Conservation (phyloP, 2,329 filamentous ascomycete species). For the Hypoxylon sp. region DNA sequence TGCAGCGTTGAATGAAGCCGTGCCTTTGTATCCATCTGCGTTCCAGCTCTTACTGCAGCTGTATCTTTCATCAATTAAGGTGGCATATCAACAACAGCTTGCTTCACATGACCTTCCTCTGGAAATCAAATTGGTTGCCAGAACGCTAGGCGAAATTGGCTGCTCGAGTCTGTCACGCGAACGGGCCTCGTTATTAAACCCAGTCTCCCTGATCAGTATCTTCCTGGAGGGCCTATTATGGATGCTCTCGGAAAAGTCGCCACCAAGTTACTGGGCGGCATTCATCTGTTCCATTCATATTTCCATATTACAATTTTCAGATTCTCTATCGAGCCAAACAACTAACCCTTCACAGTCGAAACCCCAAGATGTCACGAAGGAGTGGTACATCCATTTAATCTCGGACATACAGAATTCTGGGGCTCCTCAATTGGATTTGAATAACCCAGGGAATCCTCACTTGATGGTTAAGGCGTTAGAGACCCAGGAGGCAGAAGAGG, state of each 20-base stretch:
- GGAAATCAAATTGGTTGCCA: constrained; percentile 58
- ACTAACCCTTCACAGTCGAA: constrained; percentile 4
- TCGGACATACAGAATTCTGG: constrained; percentile 32
- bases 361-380: constrained; percentile 40
- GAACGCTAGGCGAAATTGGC: constrained; percentile 65
- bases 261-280: constrained; percentile 47
- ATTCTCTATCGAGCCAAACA: constrained; percentile 19
- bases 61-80: constrained; percentile 49
- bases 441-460: constrained; percentile 31
- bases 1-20: constrained; percentile 48
- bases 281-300: constrained; percentile 53
- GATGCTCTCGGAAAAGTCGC: constrained; percentile 45
- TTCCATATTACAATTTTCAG: constrained; percentile 42
- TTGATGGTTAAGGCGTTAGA: constrained; percentile 27
- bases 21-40: constrained; percentile 51
- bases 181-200: constrained; percentile 57
- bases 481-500: constrained; percentile 22
- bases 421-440: constrained; percentile 38
- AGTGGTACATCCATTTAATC: constrained; percentile 41
- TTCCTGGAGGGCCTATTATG: constrained; percentile 51
- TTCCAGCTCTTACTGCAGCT: constrained; percentile 52
- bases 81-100: constrained; percentile 44
- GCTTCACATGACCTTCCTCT: constrained; percentile 37
- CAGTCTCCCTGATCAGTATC: constrained; percentile 58
- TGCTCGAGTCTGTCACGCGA: constrained; percentile 60